Evolutionary conservation across 306 rosid species (phyloP), one percentile per base, ranked within the genome.

Genomic region (Cucumis melo): DNA sequence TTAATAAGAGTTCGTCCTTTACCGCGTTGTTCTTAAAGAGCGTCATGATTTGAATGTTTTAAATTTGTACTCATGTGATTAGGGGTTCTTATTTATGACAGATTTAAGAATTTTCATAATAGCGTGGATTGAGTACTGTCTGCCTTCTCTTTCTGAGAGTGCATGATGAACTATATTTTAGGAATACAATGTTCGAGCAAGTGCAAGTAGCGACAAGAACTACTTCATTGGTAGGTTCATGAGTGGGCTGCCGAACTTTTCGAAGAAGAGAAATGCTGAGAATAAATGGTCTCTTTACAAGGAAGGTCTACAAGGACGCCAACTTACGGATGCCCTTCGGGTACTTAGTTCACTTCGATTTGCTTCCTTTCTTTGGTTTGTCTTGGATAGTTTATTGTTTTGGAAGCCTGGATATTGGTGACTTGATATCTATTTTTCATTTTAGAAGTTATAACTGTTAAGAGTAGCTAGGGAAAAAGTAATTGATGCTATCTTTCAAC

Each of bases 111-210:
- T 72, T 72, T 48, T 72, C 76, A 72, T 72, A 48, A 48, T 46
- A 48, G 42, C 42, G 42, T 48, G 59, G 76, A 48, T 71, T 13
- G 59, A 70, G 20, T 21, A 24, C 13, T 19, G 29, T 50, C 48
- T 46, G 41, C 51, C 59, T 44, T 61, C 32, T 60, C 58, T 17
- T 60, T 44, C 60, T 77, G 73, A 56, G 78, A 58, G 68, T 21
- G 23, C 46, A 23, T 75, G 41, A 38, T 58, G 55, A 58, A 23
- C 48, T 48, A 10, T 50, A 29, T 61, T 51, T 65, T 73, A 93
- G 98, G 98, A 93, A 77, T 93, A 93, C 63, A 93, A 87, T 79
- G 98, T 93, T 61, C 94, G 98, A 65, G 89, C 93, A 20, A 88
- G 94, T 84, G 80, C 94, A 46, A 74, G 80, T 79, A 87, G 46